Conservation (phyloP, 1,284 basidiomycete genomes). For the Hemileia vastatrix region DNA sequence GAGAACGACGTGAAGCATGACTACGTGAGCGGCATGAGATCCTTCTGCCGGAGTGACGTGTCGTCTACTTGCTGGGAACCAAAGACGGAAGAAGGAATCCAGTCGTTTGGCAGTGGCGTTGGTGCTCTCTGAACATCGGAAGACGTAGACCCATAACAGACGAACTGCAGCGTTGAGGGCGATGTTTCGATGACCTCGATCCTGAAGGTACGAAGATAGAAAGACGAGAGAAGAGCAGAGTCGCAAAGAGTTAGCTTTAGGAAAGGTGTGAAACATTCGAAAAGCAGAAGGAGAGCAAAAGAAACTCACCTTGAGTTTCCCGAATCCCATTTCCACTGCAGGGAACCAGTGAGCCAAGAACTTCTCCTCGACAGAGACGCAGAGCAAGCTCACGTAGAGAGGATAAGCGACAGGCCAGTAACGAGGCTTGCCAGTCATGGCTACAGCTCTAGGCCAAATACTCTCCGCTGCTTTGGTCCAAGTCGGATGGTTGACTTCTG, state of each 20-base stretch:
- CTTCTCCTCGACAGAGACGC: slow-evolving; percentile 73
- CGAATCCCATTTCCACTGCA: background rate
- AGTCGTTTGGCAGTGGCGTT: slow-evolving; percentile 68
- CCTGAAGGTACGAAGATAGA: slow-evolving; percentile 47
- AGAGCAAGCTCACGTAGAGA: slow-evolving; percentile 68
- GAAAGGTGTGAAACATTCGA: background rate
- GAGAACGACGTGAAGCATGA: slow-evolving; percentile 70
- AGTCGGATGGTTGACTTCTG: slow-evolving; percentile 85
- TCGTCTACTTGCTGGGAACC: slow-evolving; percentile 65
- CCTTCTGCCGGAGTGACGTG: slow-evolving; percentile 62
- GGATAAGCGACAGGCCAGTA: slow-evolving; percentile 86
- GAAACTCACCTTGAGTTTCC: background rate
- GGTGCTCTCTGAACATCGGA: slow-evolving; percentile 74
- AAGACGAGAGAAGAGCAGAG: background rate
- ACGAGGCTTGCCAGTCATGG: slow-evolving; percentile 77
- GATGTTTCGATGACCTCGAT: slow-evolving; percentile 60
- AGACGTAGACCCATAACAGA: slow-evolving; percentile 85
- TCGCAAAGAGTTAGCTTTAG: no score
- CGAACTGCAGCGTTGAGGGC: slow-evolving; percentile 74
- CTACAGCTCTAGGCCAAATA: slow-evolving; percentile 70
- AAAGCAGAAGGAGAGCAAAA: background rate
- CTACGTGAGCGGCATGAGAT: slow-evolving; percentile 63
- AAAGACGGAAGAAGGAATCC: slow-evolving; percentile 63
- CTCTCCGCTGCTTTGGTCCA: slow-evolving; percentile 84
- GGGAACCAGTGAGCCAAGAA: slow-evolving; percentile 78